Percentiles rank a stretch among this genome's conserved stretches.
phyloP scores from a whole-genome alignment of 1,139 yeast genomes.

The Geotrichum klebahnii region DNA sequence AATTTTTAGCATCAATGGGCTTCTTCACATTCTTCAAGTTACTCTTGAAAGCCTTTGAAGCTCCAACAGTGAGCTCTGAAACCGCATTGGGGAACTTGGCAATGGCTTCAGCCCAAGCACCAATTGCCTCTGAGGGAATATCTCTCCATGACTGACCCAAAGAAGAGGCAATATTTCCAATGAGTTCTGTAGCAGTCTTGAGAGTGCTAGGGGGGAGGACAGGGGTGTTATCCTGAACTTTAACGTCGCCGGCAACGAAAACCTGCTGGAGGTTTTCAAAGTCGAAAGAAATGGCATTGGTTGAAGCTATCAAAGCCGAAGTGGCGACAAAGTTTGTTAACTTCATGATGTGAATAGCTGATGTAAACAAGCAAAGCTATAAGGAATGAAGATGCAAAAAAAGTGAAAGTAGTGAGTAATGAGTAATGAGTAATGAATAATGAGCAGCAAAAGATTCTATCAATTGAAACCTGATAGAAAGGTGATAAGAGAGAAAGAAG shows the following conservation, averaged over 20 bases:
- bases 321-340: conserved; percentile 16
- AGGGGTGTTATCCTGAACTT: conserved; percentile 4
- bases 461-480: conserved; percentile 9
- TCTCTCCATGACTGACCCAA: conserved; percentile 32
- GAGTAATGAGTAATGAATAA: background rate
- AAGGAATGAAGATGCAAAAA: background rate
- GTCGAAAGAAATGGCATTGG: conserved; percentile 18
- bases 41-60: conserved; percentile 12
- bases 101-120: conserved; percentile 33
- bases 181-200: conserved; percentile 18
- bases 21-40: conserved; percentile 1
- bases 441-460: background rate
- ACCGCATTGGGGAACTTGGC: conserved; percentile 21
- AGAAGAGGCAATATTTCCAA: conserved; percentile 28
- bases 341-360: conserved; percentile 9
- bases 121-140: conserved; percentile 31
- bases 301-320: conserved; percentile 16
- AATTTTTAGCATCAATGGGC: conserved; percentile 12
- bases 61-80: conserved; percentile 21
- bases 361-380: background rate
- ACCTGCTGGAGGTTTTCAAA: conserved; percentile 20
- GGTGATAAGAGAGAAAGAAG: background rate
- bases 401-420: background rate
- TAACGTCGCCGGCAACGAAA: conserved; percentile 11
- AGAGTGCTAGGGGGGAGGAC: conserved; percentile 10